Evolutionary conservation across 1,139 yeast species (phyloP), one percentile per base, ranked within the genome.

Genomic region (Suhomyces maxii): DNA sequence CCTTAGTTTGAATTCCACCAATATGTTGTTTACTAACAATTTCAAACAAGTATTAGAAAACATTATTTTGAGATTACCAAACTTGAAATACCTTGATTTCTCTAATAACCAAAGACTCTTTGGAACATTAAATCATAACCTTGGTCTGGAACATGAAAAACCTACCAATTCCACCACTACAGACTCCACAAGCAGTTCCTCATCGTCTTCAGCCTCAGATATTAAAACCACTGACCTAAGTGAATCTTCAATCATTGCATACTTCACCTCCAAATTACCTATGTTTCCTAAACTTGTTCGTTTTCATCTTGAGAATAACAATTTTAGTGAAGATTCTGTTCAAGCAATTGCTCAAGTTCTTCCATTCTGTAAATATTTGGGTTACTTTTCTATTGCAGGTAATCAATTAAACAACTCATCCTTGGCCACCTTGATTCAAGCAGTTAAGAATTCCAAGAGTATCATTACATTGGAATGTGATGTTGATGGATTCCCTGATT

Each of bases 81-180:
- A 76, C 40, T 71, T 86, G 56, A 77, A 74, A 56, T 86, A 83
- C 60, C 67, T 86, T 51, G 93, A 86, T 60, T 57, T 86, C 14
- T 84, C 90, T 3, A 83, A 84, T 51, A 86, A 86, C 60, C 79
- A 80, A 33, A 68, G 72, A 44, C 64, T 86, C 12, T 85, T 86
- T 53, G 71, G 71, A n/a, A 54, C 54, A 6, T 38, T 45, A 12
- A 41, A 36, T 8, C 41, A 44, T 18, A 12, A 26, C 10, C n/a
- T 11, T 9, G 31, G n/a, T 11, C 31, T 28, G 31, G n/a, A 28
- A 9, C 9, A 25, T 31, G 34, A 13, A 7, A 23, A 37, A 12
- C 6, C 39, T 8, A 36, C 9, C n/a, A 37, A 12, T 9, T 10
- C 34, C 7, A 23, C 12, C 7, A 14, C 32, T n/a, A 23, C n/a